Base-by-base conservation (phyloP, 2,329 filamentous ascomycete species). In the Cladophialophora chaetospira region DNA sequence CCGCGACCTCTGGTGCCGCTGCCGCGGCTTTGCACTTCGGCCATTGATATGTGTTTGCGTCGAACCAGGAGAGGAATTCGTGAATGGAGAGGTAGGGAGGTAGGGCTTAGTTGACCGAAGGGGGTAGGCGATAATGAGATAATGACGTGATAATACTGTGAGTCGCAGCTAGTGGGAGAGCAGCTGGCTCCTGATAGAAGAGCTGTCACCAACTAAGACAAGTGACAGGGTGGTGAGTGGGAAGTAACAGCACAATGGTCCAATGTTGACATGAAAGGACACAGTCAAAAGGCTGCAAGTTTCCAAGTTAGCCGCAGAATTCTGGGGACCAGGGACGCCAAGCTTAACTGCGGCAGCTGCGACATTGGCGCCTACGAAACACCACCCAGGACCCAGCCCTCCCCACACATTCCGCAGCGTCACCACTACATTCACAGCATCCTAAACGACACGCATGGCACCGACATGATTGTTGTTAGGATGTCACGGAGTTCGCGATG, bases 1-100 rank as follows among this genome's bases (percentile, higher is more conserved):
- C 64, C 64, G 17, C 64, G 61, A 36, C 64, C 64, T 62, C 64
- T 57, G 66, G 81, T 86, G 78, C 89, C 86, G 75, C 86, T 83
- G 73, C 88, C 83, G 83, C 92, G 85, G 78, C 88, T 84, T 82
- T 91, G 88, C 79, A 89, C 85, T 84, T 97, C 93, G 83, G 94
- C 96, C 94, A 97, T 97, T 79, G 73, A 77, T 73, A 75, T 77
- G 70, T 38, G 33, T 15, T 17, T 44, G 28, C 25, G 40, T 42
- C 73, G 69, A 71, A 70, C 67, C 25, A 51, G 50, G 47, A 57
- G 57, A 59, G 49, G 36, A 52, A 49, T 48, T 49, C 48, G 55
- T 46, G 17, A 31, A 28, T 40, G 45, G 21, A n/a, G 31, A 29
- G 33, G 54, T 28, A 35, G 10, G 46, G 43, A 42, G 47, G 21